Conservation (phyloP, 2,329 filamentous ascomycete genomes). For the Fusarium mundagurra region DNA sequence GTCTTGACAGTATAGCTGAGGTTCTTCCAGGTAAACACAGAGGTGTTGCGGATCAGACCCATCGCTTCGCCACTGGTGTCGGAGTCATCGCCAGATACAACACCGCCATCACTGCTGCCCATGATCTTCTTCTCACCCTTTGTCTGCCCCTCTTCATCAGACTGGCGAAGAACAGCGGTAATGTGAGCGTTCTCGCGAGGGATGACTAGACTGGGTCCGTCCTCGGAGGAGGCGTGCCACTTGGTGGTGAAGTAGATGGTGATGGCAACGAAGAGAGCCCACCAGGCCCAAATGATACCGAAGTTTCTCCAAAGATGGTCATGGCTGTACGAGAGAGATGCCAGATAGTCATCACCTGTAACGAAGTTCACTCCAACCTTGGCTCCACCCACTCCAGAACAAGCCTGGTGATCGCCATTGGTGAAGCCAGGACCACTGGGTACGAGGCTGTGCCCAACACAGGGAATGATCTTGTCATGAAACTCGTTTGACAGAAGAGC, state of each 20-base stretch:
- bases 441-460: conserved; percentile 60
- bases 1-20: conserved; percentile 75
- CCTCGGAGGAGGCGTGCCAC: conserved; percentile 65
- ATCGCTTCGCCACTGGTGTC: conserved; percentile 37
- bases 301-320: conserved; percentile 68
- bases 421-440: conserved; percentile 60
- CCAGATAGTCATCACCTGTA: conserved; percentile 67
- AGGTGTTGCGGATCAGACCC: conserved; percentile 68
- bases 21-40: conserved; percentile 79
- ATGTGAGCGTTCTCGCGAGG: conserved; percentile 66
- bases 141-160: conserved; percentile 61
- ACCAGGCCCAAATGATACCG: conserved; percentile 71
- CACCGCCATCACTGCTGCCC: conserved; percentile 12
- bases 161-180: conserved; percentile 40
- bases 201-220: conserved; percentile 66
- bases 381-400: conserved; percentile 68
- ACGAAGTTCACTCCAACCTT: conserved; percentile 58
- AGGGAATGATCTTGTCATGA: conserved; percentile 62
- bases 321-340: conserved; percentile 62
- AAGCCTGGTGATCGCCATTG: conserved; percentile 57
- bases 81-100: conserved; percentile 17
- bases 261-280: conserved; percentile 65
- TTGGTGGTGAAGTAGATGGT: conserved; percentile 66
- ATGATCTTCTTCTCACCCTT: conserved; percentile 34
- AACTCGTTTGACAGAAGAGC: conserved; percentile 78